Conservation (phyloP, 2,329 filamentous ascomycete species). For the Aspergillus quadrilineatus region DNA sequence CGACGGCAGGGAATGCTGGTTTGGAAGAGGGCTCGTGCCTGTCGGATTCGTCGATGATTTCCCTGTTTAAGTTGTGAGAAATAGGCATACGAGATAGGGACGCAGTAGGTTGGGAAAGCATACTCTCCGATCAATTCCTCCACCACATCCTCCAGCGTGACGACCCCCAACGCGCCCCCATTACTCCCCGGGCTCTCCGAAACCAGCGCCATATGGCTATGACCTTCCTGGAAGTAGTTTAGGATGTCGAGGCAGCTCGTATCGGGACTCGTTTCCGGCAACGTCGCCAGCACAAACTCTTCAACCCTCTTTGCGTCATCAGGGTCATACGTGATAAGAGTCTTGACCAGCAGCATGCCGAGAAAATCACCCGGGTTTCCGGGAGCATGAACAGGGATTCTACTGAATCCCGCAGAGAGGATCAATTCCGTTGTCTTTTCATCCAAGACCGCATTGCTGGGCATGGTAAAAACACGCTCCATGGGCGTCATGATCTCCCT, state of each 20-base stretch:
- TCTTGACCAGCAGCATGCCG: constrained; percentile 97
- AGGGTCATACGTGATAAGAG: constrained; percentile 96
- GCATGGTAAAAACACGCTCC: constrained; percentile 94
- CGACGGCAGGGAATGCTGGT: constrained; percentile 72
- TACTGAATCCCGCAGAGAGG: constrained; percentile 87
- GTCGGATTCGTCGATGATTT: constrained; percentile 98
- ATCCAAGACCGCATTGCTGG: constrained; percentile 88
- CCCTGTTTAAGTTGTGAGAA: constrained; percentile 53
- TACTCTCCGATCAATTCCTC: constrained; percentile 98
- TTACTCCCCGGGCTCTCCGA: constrained; percentile 86
- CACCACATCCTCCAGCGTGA: constrained; percentile 96
- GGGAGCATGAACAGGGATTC: constrained; percentile 89
- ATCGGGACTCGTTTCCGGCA: constrained; percentile 90
- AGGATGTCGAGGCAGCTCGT: constrained; percentile 97
- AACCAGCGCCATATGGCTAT: constrained; percentile 97
- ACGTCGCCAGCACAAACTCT: constrained; percentile 87
- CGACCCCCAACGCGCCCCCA: constrained; percentile 84
- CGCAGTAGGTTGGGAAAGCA: constrained; percentile 39
- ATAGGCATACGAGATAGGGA: neutral
- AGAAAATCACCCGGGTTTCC: constrained; percentile 85
- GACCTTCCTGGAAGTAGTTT: constrained; percentile 99
- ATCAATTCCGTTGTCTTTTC: constrained; percentile 94
- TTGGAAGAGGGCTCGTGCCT: constrained; percentile 98
- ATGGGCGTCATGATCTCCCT: constrained; percentile 98
- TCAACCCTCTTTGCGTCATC: constrained; percentile 84